A percentile compares a stretch with the other conserved stretches of the same genome.
Evolutionary conservation across 306 rosid species (phyloP).

Genomic region (barrel medic (Medicago truncatula)): MtrunA17r5.0-ANR NC_053048.1:41223001-41223500

Average conservation of each 20-base stretch:
- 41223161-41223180: conserved; percentile 54
- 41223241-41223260: not conserved
- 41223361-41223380: too few species aligned
- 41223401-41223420: too few species aligned
- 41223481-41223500: not conserved
- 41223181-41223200: conserved; percentile 57
- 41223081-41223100: not conserved
- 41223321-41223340: too few species aligned
- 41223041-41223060: too few species aligned
- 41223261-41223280: not conserved
- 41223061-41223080: not conserved
- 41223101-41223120: not conserved
- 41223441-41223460: too few species aligned
- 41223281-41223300: too few species aligned
- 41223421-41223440: too few species aligned
- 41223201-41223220: conserved; percentile 56
- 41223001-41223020: conserved; percentile 56
- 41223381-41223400: too few species aligned
- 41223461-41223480: too few species aligned
- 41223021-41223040: too few species aligned
- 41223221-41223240: conserved; percentile 29
- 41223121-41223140: not conserved
- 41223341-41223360: too few species aligned
- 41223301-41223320: too few species aligned
- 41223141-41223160: not conserved